phyloP scores from a whole-genome alignment of 495 filamentous ascomycete genomes.

The Hypoxylon intermedium region DNA sequence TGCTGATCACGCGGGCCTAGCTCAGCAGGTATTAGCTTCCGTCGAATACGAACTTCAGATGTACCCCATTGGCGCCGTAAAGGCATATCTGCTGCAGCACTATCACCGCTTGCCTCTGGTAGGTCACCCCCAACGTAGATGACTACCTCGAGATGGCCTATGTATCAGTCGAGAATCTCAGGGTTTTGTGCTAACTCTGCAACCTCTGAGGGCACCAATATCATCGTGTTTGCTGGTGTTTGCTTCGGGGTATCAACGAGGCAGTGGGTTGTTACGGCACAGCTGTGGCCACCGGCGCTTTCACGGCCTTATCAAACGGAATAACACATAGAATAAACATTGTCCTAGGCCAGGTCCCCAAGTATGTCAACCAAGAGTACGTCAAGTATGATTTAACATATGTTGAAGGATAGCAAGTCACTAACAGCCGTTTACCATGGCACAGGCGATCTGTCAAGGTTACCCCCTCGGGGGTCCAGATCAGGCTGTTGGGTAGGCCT shows the following conservation, averaged over 20 bases:
- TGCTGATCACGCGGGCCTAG: slow-evolving; percentile 39
- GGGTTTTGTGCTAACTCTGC: slow-evolving; percentile 33
- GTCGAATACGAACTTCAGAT: slow-evolving; percentile 45
- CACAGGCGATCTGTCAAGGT: neutral
- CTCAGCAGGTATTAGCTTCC: slow-evolving; percentile 23
- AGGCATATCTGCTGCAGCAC: slow-evolving; percentile 41
- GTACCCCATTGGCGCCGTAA: slow-evolving; percentile 47
- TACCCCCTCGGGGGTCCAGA: neutral
- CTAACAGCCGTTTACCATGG: neutral
- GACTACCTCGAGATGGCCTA: slow-evolving; percentile 38
- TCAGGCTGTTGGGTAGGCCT: neutral
- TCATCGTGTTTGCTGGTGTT: slow-evolving; percentile 16
- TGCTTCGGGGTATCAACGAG: slow-evolving; percentile 20
- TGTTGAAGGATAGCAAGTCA: neutral
- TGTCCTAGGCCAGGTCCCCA: no score
- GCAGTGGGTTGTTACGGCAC: no score
- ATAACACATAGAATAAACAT: neutral
- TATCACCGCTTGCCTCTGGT: slow-evolving; percentile 48
- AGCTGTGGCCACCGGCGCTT: no score
- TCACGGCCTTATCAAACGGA: neutral
- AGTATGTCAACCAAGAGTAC: neutral
- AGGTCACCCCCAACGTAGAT: slow-evolving; percentile 40
- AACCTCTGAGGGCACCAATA: slow-evolving; percentile 22
- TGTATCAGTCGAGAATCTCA: slow-evolving; percentile 45
- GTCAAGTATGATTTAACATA: neutral